Evolutionary conservation across 441 rosid genomes (phyloP), one percentile per base, ranked within the genome.

Genomic region (Aleurites moluccanus): DNA sequence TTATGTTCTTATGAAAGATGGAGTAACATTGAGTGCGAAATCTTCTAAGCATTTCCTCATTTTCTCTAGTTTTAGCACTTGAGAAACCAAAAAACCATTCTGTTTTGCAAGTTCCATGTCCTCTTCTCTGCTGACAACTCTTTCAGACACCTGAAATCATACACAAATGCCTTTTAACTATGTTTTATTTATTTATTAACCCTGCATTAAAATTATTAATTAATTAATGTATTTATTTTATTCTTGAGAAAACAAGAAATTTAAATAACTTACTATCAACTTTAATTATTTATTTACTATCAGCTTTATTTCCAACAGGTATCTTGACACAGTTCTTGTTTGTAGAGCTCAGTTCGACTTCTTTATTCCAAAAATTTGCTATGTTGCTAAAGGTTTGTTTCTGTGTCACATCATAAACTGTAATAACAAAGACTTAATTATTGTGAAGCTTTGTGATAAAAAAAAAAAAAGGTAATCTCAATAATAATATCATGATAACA

Each of bases 41-140:
- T 84, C 87, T 77, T 86, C 87, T 23, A 86, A 88, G 80, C 92
- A 82, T 56, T 85, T 85, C 86, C 38, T 85, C 92, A 57, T 88
- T 88, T 30, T 80, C 79, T 56, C 88, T 81, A 38, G 92, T 86
- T 82, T 82, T 86, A 49, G 92, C 92, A 62, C 90, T 88, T 63
- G 90, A 85, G 80, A 74, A 88, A 88, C 78, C 78, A 85, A 82
- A 66, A 88, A 85, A 10, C 90, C 90, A 38, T 83, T 80, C 61
- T 86, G 83, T 79, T 87, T 81, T 0, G 92, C 88, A 21, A 88
- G 83, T 72, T 78, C 78, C 66, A 83, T 78, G 23, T 90, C 92
- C 70, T 86, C 92, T 72, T 83, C 87, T 57, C 81, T 82, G 30
- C 84, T 86, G 4, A 88, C 88, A 23, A 66, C 85, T 79, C 90